Conservation (phyloP, 148 eudicot species). For the Mesembryanthemum crystallinum region DNA sequence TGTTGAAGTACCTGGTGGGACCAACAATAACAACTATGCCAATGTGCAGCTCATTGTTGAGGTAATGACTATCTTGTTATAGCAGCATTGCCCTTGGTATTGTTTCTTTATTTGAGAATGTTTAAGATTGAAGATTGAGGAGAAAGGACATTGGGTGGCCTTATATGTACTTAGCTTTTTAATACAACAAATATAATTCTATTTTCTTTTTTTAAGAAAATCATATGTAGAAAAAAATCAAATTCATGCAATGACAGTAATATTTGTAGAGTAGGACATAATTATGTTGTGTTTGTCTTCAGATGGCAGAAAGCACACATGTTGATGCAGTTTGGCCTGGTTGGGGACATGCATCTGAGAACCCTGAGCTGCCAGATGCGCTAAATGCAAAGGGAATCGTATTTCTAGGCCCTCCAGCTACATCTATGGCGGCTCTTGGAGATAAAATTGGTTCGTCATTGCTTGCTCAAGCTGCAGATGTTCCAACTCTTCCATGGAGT, state of each 20-base stretch:
- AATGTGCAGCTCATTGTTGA: slow-evolving; percentile 98
- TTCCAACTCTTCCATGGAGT: slow-evolving; percentile 99
- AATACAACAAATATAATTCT: neutral
- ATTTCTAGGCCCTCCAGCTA: slow-evolving; percentile 90
- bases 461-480: slow-evolving; percentile 98
- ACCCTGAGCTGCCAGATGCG: slow-evolving; percentile 95
- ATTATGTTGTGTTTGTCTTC: slow-evolving; percentile 18
- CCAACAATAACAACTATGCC: slow-evolving; percentile 96
- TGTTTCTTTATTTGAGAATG: neutral
- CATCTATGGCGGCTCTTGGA: slow-evolving; percentile 96
- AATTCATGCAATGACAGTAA: neutral
- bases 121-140: neutral
- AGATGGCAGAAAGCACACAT: slow-evolving; percentile 93
- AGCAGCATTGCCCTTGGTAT: neutral
- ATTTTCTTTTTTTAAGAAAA: neutral
- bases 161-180: neutral
- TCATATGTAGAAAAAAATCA: neutral
- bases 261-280: neutral
- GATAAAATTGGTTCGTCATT: slow-evolving; percentile 98
- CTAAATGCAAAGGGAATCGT: slow-evolving; percentile 76
- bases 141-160: neutral
- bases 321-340: slow-evolving; percentile 99
- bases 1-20: slow-evolving; percentile 99
- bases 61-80: slow-evolving; percentile 37
- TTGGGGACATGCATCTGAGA: slow-evolving; percentile 99